Conservation (phyloP, 2,329 filamentous ascomycete species). For the Cercospora berteroae region DNA sequence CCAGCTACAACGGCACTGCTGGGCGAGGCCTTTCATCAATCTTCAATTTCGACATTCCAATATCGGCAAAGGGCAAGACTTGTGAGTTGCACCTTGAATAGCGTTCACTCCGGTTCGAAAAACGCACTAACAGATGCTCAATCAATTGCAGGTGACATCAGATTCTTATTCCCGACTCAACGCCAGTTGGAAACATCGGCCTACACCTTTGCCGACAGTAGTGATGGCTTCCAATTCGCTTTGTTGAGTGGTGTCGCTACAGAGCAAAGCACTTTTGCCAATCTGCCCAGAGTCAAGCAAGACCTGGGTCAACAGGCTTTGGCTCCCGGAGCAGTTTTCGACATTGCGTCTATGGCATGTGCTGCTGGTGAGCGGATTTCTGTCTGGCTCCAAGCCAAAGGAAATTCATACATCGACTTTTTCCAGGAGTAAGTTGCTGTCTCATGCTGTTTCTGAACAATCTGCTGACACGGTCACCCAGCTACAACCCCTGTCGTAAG, state of each 20-base stretch:
- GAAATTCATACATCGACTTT: slow-evolving; percentile 19
- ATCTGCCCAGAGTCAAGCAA: slow-evolving; percentile 11
- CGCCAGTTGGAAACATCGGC: slow-evolving; percentile 59
- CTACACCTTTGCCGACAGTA: slow-evolving; percentile 47
- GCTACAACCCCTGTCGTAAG: slow-evolving; percentile 8
- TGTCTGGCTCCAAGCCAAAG: slow-evolving; percentile 19
- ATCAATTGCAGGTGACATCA: slow-evolving; percentile 43
- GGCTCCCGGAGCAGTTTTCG: slow-evolving; percentile 20
- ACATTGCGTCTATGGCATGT: slow-evolving; percentile 22
- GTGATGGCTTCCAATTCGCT: slow-evolving; percentile 24
- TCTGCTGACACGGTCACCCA: neutral
- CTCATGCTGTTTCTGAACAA: slow-evolving; percentile 7
- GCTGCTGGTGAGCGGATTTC: slow-evolving; percentile 21
- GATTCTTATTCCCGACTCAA: slow-evolving; percentile 63
- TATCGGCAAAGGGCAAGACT: slow-evolving; percentile 53
- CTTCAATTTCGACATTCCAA: slow-evolving; percentile 68
- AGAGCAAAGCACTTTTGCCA: slow-evolving; percentile 54
- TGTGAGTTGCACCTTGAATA: neutral
- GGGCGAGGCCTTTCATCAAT: slow-evolving; percentile 56
- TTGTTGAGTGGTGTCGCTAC: slow-evolving; percentile 49
- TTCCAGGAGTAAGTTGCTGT: slow-evolving; percentile 28
- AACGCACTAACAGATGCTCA: neutral
- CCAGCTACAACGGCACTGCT: slow-evolving; percentile 57
- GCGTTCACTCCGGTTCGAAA: slow-evolving; percentile 41
- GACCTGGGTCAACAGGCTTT: slow-evolving; percentile 18